Percentiles rank a stretch among this genome's conserved stretches.
phyloP scores from a whole-genome alignment of 2,329 filamentous ascomycete species.

The Colletotrichum zoysiae region DNA sequence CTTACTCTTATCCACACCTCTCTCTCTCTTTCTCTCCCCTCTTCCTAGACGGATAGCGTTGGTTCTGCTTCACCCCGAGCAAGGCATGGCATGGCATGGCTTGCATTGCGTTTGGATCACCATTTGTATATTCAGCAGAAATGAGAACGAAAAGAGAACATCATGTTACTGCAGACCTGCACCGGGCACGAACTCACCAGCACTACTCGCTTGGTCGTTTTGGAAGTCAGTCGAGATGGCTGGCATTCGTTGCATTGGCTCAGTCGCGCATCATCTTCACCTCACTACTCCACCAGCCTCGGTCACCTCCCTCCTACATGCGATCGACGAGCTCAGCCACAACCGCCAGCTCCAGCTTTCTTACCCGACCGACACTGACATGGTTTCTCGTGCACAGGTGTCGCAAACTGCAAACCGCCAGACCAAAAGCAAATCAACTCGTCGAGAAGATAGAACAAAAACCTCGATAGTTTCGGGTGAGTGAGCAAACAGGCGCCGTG shows the following conservation, averaged over 20 bases:
- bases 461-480: slow-evolving; percentile 19
- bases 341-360: background rate
- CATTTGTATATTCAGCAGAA: slow-evolving; percentile 29
- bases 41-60: slow-evolving; percentile 20
- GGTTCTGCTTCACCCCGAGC: slow-evolving; percentile 7
- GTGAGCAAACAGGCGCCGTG: background rate
- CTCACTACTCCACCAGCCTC: slow-evolving; percentile 36
- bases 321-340: slow-evolving; percentile 26
- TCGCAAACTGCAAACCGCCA: background rate
- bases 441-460: background rate
- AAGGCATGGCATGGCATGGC: background rate
- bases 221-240: slow-evolving; percentile 26
- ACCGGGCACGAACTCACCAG: slow-evolving; percentile 13
- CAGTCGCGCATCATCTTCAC: slow-evolving; percentile 18
- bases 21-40: background rate
- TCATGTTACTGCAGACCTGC: slow-evolving; percentile 22
- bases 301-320: slow-evolving; percentile 29
- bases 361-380: slow-evolving; percentile 12
- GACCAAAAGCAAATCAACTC: background rate
- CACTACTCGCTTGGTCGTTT: background rate
- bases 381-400: background rate
- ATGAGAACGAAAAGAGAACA: slow-evolving; percentile 13
- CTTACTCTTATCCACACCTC: background rate
- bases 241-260: slow-evolving; percentile 26
- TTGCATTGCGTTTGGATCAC: slow-evolving; percentile 2